phyloP scores from a whole-genome alignment of 345 rosid genomes.

The Gossypium anomalum region DNA sequence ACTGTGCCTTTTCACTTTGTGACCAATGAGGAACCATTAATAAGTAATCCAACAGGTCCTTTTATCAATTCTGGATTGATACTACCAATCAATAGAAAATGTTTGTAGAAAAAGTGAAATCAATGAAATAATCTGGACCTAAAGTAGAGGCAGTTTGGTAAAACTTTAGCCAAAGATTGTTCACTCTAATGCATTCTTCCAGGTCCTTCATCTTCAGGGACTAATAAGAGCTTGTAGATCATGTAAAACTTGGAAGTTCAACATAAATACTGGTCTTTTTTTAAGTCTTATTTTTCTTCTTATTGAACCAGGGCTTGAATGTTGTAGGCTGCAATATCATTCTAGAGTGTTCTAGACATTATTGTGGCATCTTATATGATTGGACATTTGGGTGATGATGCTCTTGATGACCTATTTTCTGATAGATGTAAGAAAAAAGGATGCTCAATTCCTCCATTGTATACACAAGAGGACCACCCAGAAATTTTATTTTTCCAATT shows the following conservation, averaged over 20 bases:
- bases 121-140: slow-evolving; percentile 40
- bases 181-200: slow-evolving; percentile 55
- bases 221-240: slow-evolving; percentile 61
- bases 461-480: neutral
- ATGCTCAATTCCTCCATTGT: slow-evolving; percentile 48
- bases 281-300: neutral
- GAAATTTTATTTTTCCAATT: no score
- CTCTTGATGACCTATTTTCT: slow-evolving; percentile 67
- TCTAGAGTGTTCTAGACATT: slow-evolving; percentile 58
- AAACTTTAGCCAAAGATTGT: slow-evolving; percentile 76
- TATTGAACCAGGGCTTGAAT: neutral
- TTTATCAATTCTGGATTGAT: neutral
- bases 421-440: slow-evolving; percentile 49
- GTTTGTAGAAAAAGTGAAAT: slow-evolving; percentile 49
- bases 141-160: slow-evolving; percentile 62
- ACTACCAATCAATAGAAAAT: slow-evolving; percentile 2
- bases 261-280: neutral
- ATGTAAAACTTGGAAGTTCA: slow-evolving; percentile 31
- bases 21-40: slow-evolving; percentile 60
- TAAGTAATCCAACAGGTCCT: slow-evolving; percentile 33
- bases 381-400: slow-evolving; percentile 61
- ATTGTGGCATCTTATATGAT: slow-evolving; percentile 63
- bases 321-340: slow-evolving; percentile 55
- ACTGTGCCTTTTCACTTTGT: slow-evolving; percentile 65
- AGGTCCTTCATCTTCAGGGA: slow-evolving; percentile 61